A percentile compares a stretch with the other conserved stretches of the same genome.
phyloP scores from a whole-genome alignment of 1,139 yeast genomes.

The Sugiyamaella xylanicola region DNA sequence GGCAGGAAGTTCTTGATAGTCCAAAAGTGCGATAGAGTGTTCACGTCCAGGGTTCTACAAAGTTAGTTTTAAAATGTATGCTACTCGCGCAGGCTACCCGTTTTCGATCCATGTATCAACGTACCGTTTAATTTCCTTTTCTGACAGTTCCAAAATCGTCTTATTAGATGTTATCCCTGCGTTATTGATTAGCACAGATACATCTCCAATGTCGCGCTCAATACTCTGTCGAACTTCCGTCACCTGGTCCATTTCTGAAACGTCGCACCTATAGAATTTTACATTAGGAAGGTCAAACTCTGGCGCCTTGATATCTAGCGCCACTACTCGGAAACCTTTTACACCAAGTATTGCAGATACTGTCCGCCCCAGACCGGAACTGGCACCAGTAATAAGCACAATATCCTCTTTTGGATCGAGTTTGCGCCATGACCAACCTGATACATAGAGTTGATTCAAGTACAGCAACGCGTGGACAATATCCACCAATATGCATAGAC shows the following conservation, averaged over 20 bases:
- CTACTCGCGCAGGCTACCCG: conserved; percentile 1
- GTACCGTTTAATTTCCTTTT: conserved; percentile 28
- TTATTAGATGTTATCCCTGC: conserved; percentile 68
- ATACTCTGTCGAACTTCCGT: conserved; percentile 41
- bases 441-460: conserved; percentile 24
- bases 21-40: conserved; percentile 58
- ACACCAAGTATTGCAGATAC: conserved; percentile 45
- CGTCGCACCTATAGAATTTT: conserved; percentile 52
- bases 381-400: conserved; percentile 67
- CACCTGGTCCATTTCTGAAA: conserved; percentile 47
- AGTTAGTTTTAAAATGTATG: too few relatives aligned
- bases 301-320: conserved; percentile 53
- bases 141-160: conserved; percentile 46
- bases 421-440: conserved; percentile 27
- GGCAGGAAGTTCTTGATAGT: conserved; percentile 51
- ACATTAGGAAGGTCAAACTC: conserved; percentile 37
- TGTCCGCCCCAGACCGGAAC: conserved; percentile 59
- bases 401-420: conserved; percentile 33
- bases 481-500: conserved; percentile 23
- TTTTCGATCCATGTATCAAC: too few relatives aligned
- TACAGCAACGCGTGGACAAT: conserved; percentile 20
- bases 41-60: conserved; percentile 53
- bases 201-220: conserved; percentile 37
- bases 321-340: conserved; percentile 46
- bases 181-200: conserved; percentile 66